Evolutionary conservation across 176 grass and related monocot species (phyloP).

Genomic region (Oryza meyeriana): DNA sequence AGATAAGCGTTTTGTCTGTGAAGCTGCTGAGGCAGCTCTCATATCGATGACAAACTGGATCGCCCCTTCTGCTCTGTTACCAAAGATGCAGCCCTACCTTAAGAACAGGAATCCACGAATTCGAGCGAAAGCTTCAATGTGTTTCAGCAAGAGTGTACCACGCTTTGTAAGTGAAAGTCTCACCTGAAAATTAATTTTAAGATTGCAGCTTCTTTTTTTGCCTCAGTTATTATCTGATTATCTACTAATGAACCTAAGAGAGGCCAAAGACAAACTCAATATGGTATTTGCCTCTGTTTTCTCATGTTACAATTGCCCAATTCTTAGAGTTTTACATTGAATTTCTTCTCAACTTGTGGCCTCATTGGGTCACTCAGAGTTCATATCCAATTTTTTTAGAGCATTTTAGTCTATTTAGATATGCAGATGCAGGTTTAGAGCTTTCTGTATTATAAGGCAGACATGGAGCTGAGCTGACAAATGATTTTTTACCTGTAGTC

Average conservation of each 20-base stretch:
- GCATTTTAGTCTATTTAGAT: not conserved
- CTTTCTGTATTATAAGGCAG: not conserved
- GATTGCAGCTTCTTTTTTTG: not conserved
- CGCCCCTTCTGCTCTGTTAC: slow-evolving; percentile 61
- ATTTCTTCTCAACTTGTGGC: not conserved
- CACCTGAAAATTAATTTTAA: not conserved
- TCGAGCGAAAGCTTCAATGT: slow-evolving; percentile 92
- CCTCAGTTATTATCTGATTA: not conserved
- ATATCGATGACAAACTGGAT: slow-evolving; percentile 79
- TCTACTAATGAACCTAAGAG: not conserved
- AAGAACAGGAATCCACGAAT: slow-evolving; percentile 88
- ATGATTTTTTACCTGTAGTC: slow-evolving; percentile 12
- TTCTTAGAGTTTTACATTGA: not conserved
- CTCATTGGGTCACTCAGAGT: not conserved
- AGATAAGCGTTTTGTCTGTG: slow-evolving; percentile 99
- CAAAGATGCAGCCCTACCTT: slow-evolving; percentile 81
- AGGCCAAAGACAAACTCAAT: not conserved
- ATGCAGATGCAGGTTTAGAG: not conserved
- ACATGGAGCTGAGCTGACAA: not conserved
- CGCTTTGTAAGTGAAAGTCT: slow-evolving; percentile 69
- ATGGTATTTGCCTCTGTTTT: slow-evolving; percentile 1
- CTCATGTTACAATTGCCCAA: not conserved
- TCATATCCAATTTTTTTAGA: not conserved
- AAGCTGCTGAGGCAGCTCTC: slow-evolving; percentile 84
- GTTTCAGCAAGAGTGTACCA: slow-evolving; percentile 84